Evolutionary conservation across 2,329 filamentous ascomycete species (phyloP).

Genomic region (Neofusicoccum kwambonambiense): DNA sequence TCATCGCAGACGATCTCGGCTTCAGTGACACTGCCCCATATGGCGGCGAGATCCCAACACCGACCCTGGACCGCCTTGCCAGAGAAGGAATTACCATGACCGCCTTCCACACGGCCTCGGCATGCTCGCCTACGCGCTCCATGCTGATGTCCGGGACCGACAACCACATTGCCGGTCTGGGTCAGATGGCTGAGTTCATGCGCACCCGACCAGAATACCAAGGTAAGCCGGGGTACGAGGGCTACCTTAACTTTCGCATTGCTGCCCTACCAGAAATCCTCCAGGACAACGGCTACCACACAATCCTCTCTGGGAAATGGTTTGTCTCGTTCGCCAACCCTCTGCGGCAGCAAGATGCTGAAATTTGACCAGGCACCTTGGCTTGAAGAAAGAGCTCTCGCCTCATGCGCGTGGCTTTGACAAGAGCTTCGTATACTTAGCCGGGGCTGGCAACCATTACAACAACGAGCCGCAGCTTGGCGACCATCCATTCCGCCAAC

Average conservation of each 20-base stretch:
- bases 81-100: constrained; percentile 14
- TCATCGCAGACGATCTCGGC: constrained; percentile 27
- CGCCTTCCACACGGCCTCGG: constrained; percentile 18
- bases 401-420: constrained; percentile 10
- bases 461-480: constrained; percentile 18
- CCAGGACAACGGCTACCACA: constrained; percentile 14
- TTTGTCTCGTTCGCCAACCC: not conserved
- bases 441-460: constrained; percentile 16
- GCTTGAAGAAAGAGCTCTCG: constrained; percentile 15
- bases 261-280: constrained; percentile 16
- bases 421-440: constrained; percentile 11
- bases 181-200: constrained; percentile 15
- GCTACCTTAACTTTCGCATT: constrained; percentile 13
- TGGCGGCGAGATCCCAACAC: constrained; percentile 20
- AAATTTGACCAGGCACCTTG: constrained; percentile 1
- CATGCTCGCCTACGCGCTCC: constrained; percentile 21
- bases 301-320: constrained; percentile 12
- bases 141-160: constrained; percentile 18
- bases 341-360: not conserved
- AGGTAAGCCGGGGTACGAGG: constrained; percentile 14
- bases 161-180: constrained; percentile 19
- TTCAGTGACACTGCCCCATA: constrained; percentile 20
- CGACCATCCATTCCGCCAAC: not conserved
- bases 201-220: not conserved
- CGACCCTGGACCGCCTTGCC: constrained; percentile 18